phyloP scores from a whole-genome alignment of 306 rosid genomes.

The Glycine soja region DNA sequence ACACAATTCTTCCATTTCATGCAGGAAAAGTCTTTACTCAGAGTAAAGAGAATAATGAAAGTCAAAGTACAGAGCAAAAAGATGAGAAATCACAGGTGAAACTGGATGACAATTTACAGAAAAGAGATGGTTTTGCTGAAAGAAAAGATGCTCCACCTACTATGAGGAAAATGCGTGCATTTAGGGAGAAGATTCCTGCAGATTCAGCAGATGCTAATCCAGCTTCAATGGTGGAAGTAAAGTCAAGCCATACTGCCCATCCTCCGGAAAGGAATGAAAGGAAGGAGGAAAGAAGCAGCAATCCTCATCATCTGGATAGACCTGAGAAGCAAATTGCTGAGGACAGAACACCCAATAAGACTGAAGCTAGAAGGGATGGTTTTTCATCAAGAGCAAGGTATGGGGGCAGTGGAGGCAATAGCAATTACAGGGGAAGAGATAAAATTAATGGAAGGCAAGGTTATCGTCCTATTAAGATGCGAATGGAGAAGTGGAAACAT shows the following conservation, averaged over 20 bases:
- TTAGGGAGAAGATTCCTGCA: conserved; percentile 75
- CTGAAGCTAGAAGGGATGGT: conserved; percentile 60
- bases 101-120: conserved; percentile 52
- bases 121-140: conserved; percentile 63
- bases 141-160: conserved; percentile 58
- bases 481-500: conserved; percentile 88
- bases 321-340: conserved; percentile 60
- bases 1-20: neutral
- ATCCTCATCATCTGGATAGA: conserved; percentile 60
- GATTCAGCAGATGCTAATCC: conserved; percentile 59
- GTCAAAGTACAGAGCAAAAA: conserved; percentile 56
- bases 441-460: conserved; percentile 64
- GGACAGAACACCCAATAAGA: conserved; percentile 53
- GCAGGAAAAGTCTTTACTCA: conserved; percentile 50
- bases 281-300: conserved; percentile 68
- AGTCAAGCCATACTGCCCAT: conserved; percentile 57
- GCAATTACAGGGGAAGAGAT: conserved; percentile 71
- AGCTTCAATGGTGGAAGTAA: conserved; percentile 50
- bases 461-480: conserved; percentile 52
- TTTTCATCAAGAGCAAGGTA: conserved; percentile 71
- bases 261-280: conserved; percentile 61
- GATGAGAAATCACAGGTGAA: conserved; percentile 61
- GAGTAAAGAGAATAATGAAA: conserved; percentile 55
- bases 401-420: conserved; percentile 53
- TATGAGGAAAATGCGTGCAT: conserved; percentile 78